These are phyloP conservation scores for Eimeria mitis DNA, from an alignment of 169 alveolate species.

Conservation along the genomic window DNA sequence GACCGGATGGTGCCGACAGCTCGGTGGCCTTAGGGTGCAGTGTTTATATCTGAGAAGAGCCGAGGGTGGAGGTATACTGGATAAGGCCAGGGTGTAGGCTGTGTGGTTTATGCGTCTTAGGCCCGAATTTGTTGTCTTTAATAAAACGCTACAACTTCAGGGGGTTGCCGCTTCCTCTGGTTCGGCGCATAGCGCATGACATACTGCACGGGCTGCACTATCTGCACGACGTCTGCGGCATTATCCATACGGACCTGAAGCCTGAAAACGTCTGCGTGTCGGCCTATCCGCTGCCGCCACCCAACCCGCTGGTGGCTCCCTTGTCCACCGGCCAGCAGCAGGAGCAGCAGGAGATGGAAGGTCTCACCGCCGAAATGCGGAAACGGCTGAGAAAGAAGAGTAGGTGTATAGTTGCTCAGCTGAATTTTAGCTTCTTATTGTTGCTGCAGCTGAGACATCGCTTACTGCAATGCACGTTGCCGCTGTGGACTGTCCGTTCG, in stretches of 20 bases:
- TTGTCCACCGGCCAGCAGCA: conserved; percentile 45
- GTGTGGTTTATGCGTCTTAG: conserved; percentile 18
- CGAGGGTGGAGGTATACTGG: neutral
- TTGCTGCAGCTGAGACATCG: neutral
- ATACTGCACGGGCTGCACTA: conserved; percentile 98
- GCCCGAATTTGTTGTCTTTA: conserved; percentile 97
- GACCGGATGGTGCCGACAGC: neutral
- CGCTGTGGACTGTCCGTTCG: neutral
- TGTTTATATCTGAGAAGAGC: neutral
- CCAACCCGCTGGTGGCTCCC: conserved; percentile 68
- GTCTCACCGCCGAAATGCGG: conserved; percentile 64
- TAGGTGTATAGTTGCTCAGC: neutral
- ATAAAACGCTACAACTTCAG: conserved; percentile 97
- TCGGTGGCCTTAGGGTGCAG: neutral
- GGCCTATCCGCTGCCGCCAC: conserved; percentile 85
- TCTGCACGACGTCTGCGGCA: conserved; percentile 94
- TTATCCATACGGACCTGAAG: conserved; percentile 99
- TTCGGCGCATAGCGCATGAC: conserved; percentile 97
- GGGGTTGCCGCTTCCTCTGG: conserved; percentile 97
- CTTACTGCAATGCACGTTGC: neutral
- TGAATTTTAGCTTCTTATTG: neutral
- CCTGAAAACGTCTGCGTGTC: conserved; percentile 98
- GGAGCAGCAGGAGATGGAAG: conserved; percentile 60
- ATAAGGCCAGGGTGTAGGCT: neutral
- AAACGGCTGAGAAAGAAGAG: conserved; percentile 48